These are phyloP conservation scores for Pseudozyma sp. DNA, from an alignment of 1,284 basidiomycete genomes.

Conservation along the genomic window DNA sequence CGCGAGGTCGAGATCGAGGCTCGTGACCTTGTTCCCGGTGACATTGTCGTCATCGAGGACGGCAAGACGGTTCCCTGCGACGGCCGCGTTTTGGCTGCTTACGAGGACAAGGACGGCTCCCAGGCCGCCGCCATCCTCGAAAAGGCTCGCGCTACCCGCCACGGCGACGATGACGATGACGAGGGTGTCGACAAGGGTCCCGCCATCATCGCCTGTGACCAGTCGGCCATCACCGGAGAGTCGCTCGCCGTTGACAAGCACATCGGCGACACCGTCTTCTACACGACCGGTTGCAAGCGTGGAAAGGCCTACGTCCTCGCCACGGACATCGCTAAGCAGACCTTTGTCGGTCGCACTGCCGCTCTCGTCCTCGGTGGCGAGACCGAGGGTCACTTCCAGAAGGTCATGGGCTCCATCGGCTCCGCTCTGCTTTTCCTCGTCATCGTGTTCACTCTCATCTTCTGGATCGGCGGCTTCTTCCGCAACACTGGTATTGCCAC, in stretches of 20 bases:
- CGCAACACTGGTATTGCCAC: constrained; percentile 71
- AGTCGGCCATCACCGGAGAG: constrained; percentile 74
- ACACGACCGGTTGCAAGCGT: constrained; percentile 72
- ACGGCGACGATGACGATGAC: constrained; percentile 68
- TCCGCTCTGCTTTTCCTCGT: constrained; percentile 73
- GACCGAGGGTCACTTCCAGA: constrained; percentile 72
- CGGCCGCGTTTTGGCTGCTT: constrained; percentile 72
- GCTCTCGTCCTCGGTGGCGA: constrained; percentile 70
- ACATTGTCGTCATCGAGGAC: constrained; percentile 72
- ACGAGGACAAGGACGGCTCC: constrained; percentile 69
- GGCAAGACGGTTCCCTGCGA: constrained; percentile 73
- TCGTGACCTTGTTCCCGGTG: constrained; percentile 74
- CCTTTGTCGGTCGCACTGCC: constrained; percentile 72
- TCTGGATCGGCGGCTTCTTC: constrained; percentile 73
- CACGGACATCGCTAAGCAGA: constrained; percentile 72
- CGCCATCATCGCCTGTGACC: constrained; percentile 72
- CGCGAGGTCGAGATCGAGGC: constrained; percentile 73
- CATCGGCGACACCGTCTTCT: constrained; percentile 72
- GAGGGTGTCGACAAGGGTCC: constrained; percentile 72
- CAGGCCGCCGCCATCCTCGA: constrained; percentile 65
- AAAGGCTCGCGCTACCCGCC: constrained; percentile 64
- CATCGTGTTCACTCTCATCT: constrained; percentile 71
- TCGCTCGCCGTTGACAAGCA: constrained; percentile 74
- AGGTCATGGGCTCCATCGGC: constrained; percentile 73
- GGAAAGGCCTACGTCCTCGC: constrained; percentile 73